Evolutionary conservation across 805 yeast genomes (phyloP).

Genomic region (Lipomyces mesembrius): DNA sequence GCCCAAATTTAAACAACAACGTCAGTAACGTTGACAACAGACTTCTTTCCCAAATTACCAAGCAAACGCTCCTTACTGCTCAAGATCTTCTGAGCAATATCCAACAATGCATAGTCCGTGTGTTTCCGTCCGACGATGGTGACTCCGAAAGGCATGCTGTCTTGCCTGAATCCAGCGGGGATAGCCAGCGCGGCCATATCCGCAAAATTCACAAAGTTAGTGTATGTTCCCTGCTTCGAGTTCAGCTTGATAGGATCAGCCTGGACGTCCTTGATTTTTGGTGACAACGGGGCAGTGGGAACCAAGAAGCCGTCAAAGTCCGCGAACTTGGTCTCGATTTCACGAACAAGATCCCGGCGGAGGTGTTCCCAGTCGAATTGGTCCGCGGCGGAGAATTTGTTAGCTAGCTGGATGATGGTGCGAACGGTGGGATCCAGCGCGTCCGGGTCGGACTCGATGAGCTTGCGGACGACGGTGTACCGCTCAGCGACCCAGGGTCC

Average conservation of each 20-base stretch:
- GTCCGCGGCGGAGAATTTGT: slow-evolving; percentile 76
- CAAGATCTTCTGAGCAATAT: slow-evolving; percentile 75
- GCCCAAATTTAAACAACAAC: slow-evolving; percentile 16
- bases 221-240: slow-evolving; percentile 94
- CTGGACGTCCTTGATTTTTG: slow-evolving; percentile 71
- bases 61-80: slow-evolving; percentile 55
- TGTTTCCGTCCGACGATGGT: slow-evolving; percentile 81
- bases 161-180: slow-evolving; percentile 86
- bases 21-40: slow-evolving; percentile 22
- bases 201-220: slow-evolving; percentile 93
- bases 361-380: slow-evolving; percentile 85
- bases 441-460: slow-evolving; percentile 57
- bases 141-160: slow-evolving; percentile 89
- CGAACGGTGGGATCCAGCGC: slow-evolving; percentile 84
- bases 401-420: slow-evolving; percentile 75
- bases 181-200: slow-evolving; percentile 89
- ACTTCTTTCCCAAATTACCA: slow-evolving; percentile 46
- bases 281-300: slow-evolving; percentile 94
- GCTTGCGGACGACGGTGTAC: slow-evolving; percentile 76
- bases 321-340: slow-evolving; percentile 58
- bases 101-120: slow-evolving; percentile 86
- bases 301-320: slow-evolving; percentile 77
- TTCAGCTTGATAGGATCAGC: slow-evolving; percentile 81
- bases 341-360: slow-evolving; percentile 76
- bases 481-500: slow-evolving; percentile 99